Evolutionary conservation across 768 basidiomycete genomes (phyloP).

Genomic region (Podaxis pistillaris): DNA sequence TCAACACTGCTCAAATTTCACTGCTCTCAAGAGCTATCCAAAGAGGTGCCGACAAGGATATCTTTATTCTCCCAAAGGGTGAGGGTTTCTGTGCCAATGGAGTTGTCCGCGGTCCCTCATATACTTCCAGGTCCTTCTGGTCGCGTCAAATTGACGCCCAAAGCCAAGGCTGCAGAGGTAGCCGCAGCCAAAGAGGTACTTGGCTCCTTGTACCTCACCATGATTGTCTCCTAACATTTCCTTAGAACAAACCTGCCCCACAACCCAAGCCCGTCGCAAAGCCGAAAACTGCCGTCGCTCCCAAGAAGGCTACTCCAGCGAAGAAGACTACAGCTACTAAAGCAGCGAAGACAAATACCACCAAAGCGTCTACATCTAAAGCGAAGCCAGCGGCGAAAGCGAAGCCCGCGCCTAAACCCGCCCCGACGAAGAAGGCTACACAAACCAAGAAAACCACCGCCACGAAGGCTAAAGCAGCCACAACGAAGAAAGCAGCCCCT

Average conservation of each 20-base stretch:
- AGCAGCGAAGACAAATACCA: slow-evolving; percentile 22
- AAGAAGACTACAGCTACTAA: slow-evolving; percentile 29
- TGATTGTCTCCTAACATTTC: slow-evolving; percentile 11
- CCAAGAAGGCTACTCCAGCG: slow-evolving; percentile 19
- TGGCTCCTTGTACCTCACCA: slow-evolving; percentile 15
- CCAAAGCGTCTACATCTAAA: slow-evolving; percentile 25
- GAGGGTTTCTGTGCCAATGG: slow-evolving; percentile 15
- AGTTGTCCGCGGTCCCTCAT: slow-evolving; percentile 5
- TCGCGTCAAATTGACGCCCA: slow-evolving; percentile 70
- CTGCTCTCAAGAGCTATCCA: slow-evolving; percentile 81
- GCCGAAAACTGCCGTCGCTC: slow-evolving; percentile 20
- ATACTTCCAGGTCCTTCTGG: slow-evolving; percentile 56
- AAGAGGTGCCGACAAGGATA: slow-evolving; percentile 76
- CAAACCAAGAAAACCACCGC: slow-evolving; percentile 36
- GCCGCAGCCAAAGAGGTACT: slow-evolving; percentile 41
- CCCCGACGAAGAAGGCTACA: slow-evolving; percentile 31
- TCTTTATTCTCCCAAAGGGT: slow-evolving; percentile 91
- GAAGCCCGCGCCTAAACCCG: slow-evolving; percentile 29
- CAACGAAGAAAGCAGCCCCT: slow-evolving; percentile 36
- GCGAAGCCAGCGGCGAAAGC: slow-evolving; percentile 24
- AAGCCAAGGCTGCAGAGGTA: slow-evolving; percentile 37
- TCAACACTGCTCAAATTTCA: slow-evolving; percentile 73
- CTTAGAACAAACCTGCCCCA: slow-evolving; percentile 38
- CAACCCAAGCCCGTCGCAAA: slow-evolving; percentile 29
- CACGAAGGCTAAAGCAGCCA: slow-evolving; percentile 34